A percentile compares a stretch with the other conserved stretches of the same genome.
These are phyloP conservation scores for Epichloe coenophiala DNA, from an alignment of 2,329 filamentous ascomycete species.

Conservation along the genomic window DNA sequence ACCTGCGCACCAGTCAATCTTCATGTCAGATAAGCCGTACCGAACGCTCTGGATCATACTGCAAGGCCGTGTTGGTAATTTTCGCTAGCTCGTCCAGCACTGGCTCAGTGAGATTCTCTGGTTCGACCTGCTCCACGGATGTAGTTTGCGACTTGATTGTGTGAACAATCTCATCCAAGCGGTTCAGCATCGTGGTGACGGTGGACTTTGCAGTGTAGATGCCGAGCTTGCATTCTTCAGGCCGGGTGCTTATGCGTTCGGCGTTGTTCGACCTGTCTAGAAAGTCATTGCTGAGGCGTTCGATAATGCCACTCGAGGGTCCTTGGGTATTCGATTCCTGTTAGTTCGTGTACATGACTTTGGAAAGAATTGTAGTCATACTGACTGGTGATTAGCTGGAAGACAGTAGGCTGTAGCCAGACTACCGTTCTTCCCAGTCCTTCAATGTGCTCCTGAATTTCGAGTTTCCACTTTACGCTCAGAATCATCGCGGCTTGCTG, in stretches of 20 bases:
- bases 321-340: conserved; percentile 3
- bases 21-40: conserved; percentile 9
- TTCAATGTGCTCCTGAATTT: conserved; percentile 30
- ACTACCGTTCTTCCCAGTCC: conserved; percentile 28
- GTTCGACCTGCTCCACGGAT: conserved; percentile 11
- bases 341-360: background rate
- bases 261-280: conserved; percentile 16
- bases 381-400: conserved; percentile 33
- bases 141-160: conserved; percentile 15
- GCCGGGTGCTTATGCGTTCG: conserved; percentile 15
- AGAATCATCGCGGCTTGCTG: conserved; percentile 29
- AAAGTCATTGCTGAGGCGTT: conserved; percentile 17
- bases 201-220: conserved; percentile 19
- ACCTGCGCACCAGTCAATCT: background rate
- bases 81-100: conserved; percentile 18
- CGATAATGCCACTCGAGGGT: conserved; percentile 12
- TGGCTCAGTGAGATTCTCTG: conserved; percentile 6
- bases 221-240: conserved; percentile 12
- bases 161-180: conserved; percentile 19
- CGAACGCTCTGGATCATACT: conserved; percentile 7
- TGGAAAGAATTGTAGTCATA: conserved; percentile 3
- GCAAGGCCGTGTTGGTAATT: conserved; percentile 20
- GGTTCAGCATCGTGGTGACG: conserved; percentile 20
- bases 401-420: conserved; percentile 25
- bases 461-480: conserved; percentile 36